Base-by-base conservation (phyloP, 352 stramenopile genomes). In the Globisporangium nodosum region DNA sequence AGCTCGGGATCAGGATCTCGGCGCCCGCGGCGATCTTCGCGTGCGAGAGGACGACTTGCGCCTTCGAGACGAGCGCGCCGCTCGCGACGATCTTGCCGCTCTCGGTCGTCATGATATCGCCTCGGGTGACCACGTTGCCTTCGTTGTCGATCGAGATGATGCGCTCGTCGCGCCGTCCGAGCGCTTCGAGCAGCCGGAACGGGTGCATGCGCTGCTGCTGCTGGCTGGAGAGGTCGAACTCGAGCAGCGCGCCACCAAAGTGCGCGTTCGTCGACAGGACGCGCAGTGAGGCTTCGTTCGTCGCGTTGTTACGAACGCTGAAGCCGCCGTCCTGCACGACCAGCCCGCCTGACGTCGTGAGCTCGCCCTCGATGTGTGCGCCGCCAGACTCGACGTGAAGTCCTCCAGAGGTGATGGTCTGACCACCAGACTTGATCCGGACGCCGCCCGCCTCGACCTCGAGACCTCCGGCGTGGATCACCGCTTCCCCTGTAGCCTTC, bases 241-340 rank as follows among this genome's bases (percentile, higher is more conserved):
- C 70, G 27, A 90, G 9, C 56, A 90, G 64, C 18, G 66, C 58
- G 13, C 81, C 81, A 12, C 70, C 75, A 60, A 87, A 90, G 49
- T 75, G 70, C 13, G 54, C 20, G 54, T 87, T 76, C 7, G 67
- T 68, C 3, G 81, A 85, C 16, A 61, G 52, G 18, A 88, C 61
- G 31, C 55, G 57, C 20, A 90, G 66, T 5, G 69, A 69, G 24
- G 73, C 64, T 3, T 66, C 76, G 30, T 87, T 90, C 43, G 73
- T 54, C 33, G 70, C 48, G 35, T 63, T 63, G 12, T 67, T 87
- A 39, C 74, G 63, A 15, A 90, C 73, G 16, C 46, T 61, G 30
- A 90, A 68, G 24, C 81, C 81, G 16, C 81, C 81, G n/a, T 87
- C 68, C 57, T 83, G 55, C 27, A 92, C 84, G 6, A 54, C 57